Evolutionary conservation across 2,329 filamentous ascomycete species (phyloP), one percentile per base, ranked within the genome.

Genomic region (Exophiala lecanii-corni): DNA sequence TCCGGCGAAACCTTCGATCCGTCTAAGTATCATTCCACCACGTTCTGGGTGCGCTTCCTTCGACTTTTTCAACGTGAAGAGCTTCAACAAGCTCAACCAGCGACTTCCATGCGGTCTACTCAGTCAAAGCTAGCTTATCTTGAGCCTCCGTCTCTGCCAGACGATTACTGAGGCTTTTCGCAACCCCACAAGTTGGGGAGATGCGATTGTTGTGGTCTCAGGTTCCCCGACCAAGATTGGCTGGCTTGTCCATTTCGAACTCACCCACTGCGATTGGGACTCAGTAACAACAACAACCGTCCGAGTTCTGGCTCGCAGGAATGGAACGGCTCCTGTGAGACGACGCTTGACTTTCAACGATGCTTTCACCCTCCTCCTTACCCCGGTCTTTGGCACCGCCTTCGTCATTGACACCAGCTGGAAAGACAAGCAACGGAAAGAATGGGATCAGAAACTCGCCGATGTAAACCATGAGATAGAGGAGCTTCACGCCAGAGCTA

Each of bases 381-480:
- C 49, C 9, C 49, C 51, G 21, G 47, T 56, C 16, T 43, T 56
- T 17, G 50, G 49, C 15, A 47, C 51, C 16, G 51, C 50, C 19
- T 41, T 54, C 19, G 47, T 56, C 16, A 49, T 43, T 4, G 53
- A 56, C 39, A 46, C 47, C 10, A 54, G 49, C 21, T 51, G 46
- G 47, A 56, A 56, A 35, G 42, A 45, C 20, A 50, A 53, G 30
- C 43, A 51, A 26, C 36, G 51, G 19, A 54, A 35, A 35, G 49
- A 56, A n/a, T 56, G 53, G 53, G 53, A 56, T 23, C 39, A 48
- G 7, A 51, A 47, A 18, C 45, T 56, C 13, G 38, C 42, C 16
- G 41, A 21, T 2, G 43, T 54, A 15, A 34, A 53, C 25, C 38
- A 47, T 40, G 53, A 56, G 30, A 43, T 52, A 36, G 38, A 44